These are phyloP conservation scores for Crithidia brevicula DNA, from an alignment of 208 protist species.

Conservation along the genomic window DNA sequence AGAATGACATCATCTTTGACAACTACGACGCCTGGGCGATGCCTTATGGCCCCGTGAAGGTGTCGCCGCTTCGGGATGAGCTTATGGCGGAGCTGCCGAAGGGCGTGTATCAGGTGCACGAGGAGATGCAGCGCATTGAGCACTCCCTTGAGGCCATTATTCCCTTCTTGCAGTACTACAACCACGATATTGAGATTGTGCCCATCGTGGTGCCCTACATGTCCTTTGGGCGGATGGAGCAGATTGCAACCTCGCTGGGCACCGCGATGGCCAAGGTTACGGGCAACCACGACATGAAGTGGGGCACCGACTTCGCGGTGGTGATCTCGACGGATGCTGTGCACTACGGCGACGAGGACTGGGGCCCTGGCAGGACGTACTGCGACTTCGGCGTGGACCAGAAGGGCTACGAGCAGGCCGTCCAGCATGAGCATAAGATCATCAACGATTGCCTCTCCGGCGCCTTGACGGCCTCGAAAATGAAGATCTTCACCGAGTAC, in stretches of 20 bases:
- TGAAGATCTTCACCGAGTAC: constrained; percentile 26
- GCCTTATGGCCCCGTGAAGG: constrained; percentile 22
- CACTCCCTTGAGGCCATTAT: constrained; percentile 40
- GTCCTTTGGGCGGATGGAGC: constrained; percentile 27
- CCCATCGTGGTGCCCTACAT: constrained; percentile 30
- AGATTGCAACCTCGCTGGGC: constrained; percentile 15
- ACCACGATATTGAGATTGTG: constrained; percentile 31
- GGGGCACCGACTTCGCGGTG: constrained; percentile 30
- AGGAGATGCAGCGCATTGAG: constrained; percentile 32
- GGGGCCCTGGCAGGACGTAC: constrained; percentile 24
- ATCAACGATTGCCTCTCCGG: constrained; percentile 29
- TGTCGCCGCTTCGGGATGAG: constrained; percentile 20
- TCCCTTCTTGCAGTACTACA: constrained; percentile 28
- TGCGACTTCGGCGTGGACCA: constrained; percentile 26
- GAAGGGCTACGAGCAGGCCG: constrained; percentile 29
- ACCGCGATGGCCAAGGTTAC: constrained; percentile 21
- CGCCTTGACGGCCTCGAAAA: background rate
- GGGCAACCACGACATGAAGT: constrained; percentile 22
- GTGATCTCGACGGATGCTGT: constrained; percentile 39
- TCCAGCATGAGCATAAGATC: constrained; percentile 25
- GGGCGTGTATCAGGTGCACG: constrained; percentile 29
- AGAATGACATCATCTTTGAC: constrained; percentile 33
- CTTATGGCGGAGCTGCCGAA: constrained; percentile 22
- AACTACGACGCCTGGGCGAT: constrained; percentile 29
- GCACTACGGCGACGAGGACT: constrained; percentile 33